Conservation (phyloP, 2,329 filamentous ascomycete species). For the Pseudogymnoascus sp. region DNA sequence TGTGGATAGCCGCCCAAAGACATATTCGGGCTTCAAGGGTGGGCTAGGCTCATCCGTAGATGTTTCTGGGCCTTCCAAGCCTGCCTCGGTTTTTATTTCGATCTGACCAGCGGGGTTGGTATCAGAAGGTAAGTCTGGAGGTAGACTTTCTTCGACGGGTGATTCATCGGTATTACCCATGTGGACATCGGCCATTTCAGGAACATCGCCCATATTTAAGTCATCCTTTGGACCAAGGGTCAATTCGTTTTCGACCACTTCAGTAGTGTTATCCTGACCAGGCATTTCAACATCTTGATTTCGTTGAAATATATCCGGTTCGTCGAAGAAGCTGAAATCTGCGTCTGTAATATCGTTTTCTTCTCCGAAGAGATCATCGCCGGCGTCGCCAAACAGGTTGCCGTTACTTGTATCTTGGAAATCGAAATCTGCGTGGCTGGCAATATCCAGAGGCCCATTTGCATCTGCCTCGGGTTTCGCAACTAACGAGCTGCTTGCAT, state of each 20-base stretch:
- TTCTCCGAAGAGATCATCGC: conserved; percentile 63
- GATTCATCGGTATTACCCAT: not conserved
- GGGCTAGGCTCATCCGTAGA: not conserved
- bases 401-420: conserved; percentile 36
- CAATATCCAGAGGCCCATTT: not conserved
- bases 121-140: not conserved
- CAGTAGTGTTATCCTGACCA: not conserved
- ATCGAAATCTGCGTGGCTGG: conserved; percentile 9
- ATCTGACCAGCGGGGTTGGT: not conserved
- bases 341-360: conserved; percentile 65
- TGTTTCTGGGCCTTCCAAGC: not conserved
- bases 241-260: not conserved
- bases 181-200: not conserved
- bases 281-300: conserved; percentile 16
- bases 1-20: conserved; percentile 8
- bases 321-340: conserved; percentile 78
- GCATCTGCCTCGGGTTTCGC: not conserved
- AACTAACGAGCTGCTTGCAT: not conserved
- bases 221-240: not conserved
- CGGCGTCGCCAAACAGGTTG: conserved; percentile 60
- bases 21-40: conserved; percentile 6
- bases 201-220: not conserved
- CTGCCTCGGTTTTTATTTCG: not conserved
- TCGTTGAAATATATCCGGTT: conserved; percentile 33
- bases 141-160: not conserved